A percentile compares a stretch with the other conserved stretches of the same genome.
Evolutionary conservation across 257 asterid species (phyloP).

Genomic region (Salvia rosmarinus): DNA sequence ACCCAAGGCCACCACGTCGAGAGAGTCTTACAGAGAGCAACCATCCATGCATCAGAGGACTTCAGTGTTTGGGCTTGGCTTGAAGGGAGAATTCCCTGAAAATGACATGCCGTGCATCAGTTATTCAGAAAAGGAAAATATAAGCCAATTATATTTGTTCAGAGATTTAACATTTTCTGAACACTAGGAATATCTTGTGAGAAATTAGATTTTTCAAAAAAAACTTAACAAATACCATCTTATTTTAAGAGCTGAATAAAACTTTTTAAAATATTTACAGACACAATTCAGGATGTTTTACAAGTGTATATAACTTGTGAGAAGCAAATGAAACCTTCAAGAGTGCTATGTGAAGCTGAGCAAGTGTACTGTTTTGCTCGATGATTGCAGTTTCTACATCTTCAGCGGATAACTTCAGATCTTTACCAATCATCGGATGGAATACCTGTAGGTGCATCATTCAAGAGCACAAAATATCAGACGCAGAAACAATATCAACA

Average conservation of each 20-base stretch:
- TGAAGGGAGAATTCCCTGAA: conserved; percentile 64
- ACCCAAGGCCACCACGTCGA: conserved; percentile 93
- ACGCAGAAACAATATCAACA: conserved; percentile 1
- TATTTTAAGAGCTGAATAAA: background rate
- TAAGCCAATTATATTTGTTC: too few species aligned
- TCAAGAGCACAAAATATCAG: conserved; percentile 14
- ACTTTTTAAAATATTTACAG: background rate
- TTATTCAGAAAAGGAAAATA: conserved; percentile 20
- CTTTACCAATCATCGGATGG: conserved; percentile 58
- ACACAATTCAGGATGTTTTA: background rate
- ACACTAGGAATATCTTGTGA: too few species aligned
- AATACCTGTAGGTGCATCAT: conserved; percentile 55
- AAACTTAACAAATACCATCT: background rate
- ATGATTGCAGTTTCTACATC: conserved; percentile 82
- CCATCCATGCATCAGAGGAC: conserved; percentile 67
- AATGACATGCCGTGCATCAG: conserved; percentile 16
- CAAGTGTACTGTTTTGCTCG: conserved; percentile 62
- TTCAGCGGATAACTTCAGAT: conserved; percentile 76
- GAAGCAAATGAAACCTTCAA: conserved; percentile 56
- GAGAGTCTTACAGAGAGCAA: conserved; percentile 60
- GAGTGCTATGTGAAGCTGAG: conserved; percentile 72
- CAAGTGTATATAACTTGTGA: conserved; percentile 18
- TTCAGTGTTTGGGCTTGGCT: conserved; percentile 50
- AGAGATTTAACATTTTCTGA: too few species aligned
- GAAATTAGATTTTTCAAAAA: too few species aligned